Evolutionary conservation across 371 early-diverging fungal species (phyloP), one percentile per base, ranked within the genome.

Genomic region (Mucor circinelloides): DNA sequence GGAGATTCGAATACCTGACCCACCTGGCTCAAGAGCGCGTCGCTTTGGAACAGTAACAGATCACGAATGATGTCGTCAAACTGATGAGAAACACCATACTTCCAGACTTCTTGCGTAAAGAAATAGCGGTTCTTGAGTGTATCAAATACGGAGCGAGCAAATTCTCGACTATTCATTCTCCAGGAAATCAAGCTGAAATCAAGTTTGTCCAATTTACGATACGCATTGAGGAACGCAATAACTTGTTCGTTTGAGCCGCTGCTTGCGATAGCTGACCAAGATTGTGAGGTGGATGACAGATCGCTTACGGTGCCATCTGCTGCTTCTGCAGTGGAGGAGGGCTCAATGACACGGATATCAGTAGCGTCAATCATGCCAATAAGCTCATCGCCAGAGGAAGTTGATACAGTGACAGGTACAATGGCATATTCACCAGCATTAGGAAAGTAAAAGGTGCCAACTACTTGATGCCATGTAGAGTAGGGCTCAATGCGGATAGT

Each of bases 381-480:
- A 31, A 63, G 54, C 3, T 9, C 52, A 60, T 64, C 77, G 63
- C 57, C 77, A 60, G 67, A 79, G 54, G 15, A 71, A 68, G 58
- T 50, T 0, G 69, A 76, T 55, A 66, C 66, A 15, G 85, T 80
- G 1, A 83, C 74, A n/a, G 89, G 78, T 10, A 78, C 74, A 46
- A 84, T 77, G 1, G 66, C 58, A 44, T 70, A 87, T 4, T 77
- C 65, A 0, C 89, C 89, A 21, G 64, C 67, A 21, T 62, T 56
- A 8, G 87, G 87, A 69, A 88, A 88, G 52, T 88, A 88, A 50
- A 88, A 88, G 2, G 66, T 69, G 12, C 81, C 77, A 7, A 70
- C 64, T 0, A 79, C 73, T 31, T 75, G 64, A 28, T 71, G 75
- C 81, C 80, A 78, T 12, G 81, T 81, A 6, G 78, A 73, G 38